phyloP scores from a whole-genome alignment of 106 monocot species.

The Xerophyta viscosa region DNA sequence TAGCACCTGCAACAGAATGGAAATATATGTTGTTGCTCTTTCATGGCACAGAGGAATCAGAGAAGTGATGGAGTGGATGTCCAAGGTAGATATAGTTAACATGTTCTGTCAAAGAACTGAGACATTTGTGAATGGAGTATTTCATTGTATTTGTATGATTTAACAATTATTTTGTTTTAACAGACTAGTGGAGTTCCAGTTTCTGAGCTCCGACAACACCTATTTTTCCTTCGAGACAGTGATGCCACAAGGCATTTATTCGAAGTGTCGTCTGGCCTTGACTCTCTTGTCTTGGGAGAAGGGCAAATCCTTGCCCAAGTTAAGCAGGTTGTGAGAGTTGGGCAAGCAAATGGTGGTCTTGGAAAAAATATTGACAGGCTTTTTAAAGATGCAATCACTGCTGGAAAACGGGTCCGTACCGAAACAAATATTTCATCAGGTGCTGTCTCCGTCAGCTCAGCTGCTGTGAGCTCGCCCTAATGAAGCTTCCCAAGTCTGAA shows the following conservation, averaged over 20 bases:
- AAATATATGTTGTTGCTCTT: constrained; percentile 91
- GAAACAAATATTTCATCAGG: constrained; percentile 96
- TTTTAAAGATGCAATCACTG: constrained; percentile 88
- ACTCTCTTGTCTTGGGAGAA: constrained; percentile 96
- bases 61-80: constrained; percentile 96
- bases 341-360: constrained; percentile 60
- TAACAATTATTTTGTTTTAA: constrained; percentile 4
- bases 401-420: constrained; percentile 74
- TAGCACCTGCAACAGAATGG: constrained; percentile 98
- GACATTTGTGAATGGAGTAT: too few relatives aligned
- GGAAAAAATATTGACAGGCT: constrained; percentile 93
- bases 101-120: too few relatives aligned
- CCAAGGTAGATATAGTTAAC: too few relatives aligned
- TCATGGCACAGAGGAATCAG: constrained; percentile 95
- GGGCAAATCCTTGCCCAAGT: constrained; percentile 98
- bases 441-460: constrained; percentile 96
- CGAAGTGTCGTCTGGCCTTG: constrained; percentile 89
- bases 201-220: constrained; percentile 68
- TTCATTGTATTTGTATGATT: too few relatives aligned
- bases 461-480: constrained; percentile 94
- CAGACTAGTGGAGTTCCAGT: constrained; percentile 92
- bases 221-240: constrained; percentile 86
- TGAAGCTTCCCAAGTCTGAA: constrained; percentile 69
- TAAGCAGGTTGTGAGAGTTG: constrained; percentile 82
- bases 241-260: constrained; percentile 92